Conservation (phyloP, 306 rosid genomes). For the Citrullus colocynthis region DNA sequence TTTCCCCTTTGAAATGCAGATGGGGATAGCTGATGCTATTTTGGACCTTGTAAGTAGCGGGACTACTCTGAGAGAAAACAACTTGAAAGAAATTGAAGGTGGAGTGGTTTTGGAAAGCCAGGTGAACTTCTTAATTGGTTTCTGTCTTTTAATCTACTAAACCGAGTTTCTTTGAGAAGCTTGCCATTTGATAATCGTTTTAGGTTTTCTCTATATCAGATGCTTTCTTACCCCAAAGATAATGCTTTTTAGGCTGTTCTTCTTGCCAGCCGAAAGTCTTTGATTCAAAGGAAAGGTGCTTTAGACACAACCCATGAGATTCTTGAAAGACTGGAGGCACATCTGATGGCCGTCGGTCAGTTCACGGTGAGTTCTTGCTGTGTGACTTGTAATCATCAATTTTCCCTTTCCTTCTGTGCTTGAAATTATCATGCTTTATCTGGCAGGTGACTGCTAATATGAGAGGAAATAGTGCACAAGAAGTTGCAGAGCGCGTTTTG, state of each 20-base stretch:
- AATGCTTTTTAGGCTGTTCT: conserved; percentile 64
- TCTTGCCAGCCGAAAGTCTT: conserved; percentile 73
- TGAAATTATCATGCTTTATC: conserved; percentile 2
- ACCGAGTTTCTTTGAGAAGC: not conserved
- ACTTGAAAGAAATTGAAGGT: conserved; percentile 84
- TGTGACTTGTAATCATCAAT: not conserved
- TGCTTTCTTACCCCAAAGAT: conserved; percentile 16
- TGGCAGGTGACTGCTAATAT: conserved; percentile 83
- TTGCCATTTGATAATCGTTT: not conserved
- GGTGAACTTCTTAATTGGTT: conserved; percentile 30
- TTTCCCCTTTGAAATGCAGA: conserved; percentile 32
- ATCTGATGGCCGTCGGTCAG: conserved; percentile 69
- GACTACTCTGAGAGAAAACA: conserved; percentile 70
- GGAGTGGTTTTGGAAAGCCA: conserved; percentile 78
- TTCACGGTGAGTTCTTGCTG: conserved; percentile 44
- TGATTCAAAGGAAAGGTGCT: conserved; percentile 60
- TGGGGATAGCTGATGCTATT: conserved; percentile 96
- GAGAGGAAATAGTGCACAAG: conserved; percentile 86
- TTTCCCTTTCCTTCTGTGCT: not conserved
- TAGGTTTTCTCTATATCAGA: conserved; percentile 8
- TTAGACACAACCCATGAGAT: conserved; percentile 84
- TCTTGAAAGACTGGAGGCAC: conserved; percentile 90
- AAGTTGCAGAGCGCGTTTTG: conserved; percentile 78
- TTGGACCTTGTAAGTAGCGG: conserved; percentile 98
- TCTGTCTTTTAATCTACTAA: conserved; percentile 1